These are phyloP conservation scores for Phaeotremella skinneri DNA, from an alignment of 768 basidiomycete species.

Conservation along the genomic window DNA sequence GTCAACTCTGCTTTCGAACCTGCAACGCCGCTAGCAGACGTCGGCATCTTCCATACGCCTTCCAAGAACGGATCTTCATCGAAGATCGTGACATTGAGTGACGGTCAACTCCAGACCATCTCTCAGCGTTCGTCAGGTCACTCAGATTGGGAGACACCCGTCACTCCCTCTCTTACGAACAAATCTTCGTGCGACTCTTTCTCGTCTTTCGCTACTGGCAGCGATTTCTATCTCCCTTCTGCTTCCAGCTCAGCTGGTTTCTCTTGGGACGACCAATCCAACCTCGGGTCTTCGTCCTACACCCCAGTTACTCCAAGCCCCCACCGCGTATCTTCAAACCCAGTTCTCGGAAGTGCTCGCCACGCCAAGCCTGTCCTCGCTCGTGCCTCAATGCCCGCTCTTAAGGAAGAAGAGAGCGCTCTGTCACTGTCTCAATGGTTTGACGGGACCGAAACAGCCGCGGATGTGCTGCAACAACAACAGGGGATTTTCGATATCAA, in stretches of 20 bases:
- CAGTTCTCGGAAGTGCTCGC: slow-evolving; percentile 27
- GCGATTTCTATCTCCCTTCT: slow-evolving; percentile 12
- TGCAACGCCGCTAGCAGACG: slow-evolving; percentile 9
- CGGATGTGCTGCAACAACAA: neutral
- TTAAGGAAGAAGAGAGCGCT: slow-evolving; percentile 36
- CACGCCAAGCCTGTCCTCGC: slow-evolving; percentile 25
- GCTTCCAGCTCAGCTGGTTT: slow-evolving; percentile 18
- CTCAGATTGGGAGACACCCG: slow-evolving; percentile 31
- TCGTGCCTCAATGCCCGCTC: slow-evolving; percentile 39
- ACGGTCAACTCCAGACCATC: slow-evolving; percentile 6
- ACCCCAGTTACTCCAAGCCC: slow-evolving; percentile 22
- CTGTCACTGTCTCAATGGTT: slow-evolving; percentile 26
- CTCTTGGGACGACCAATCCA: slow-evolving; percentile 35
- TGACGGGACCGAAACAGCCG: slow-evolving; percentile 14
- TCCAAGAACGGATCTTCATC: slow-evolving; percentile 15
- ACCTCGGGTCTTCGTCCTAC: slow-evolving; percentile 28
- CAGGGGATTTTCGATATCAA: neutral
- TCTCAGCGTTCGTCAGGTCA: slow-evolving; percentile 16
- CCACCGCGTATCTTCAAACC: slow-evolving; percentile 41
- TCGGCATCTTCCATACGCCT: slow-evolving; percentile 39
- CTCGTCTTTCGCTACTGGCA: slow-evolving; percentile 1
- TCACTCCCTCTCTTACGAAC: slow-evolving; percentile 29
- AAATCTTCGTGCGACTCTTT: slow-evolving; percentile 32
- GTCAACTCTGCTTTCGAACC: slow-evolving; percentile 25
- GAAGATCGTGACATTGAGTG: slow-evolving; percentile 7